Percentiles rank a stretch among this genome's conserved stretches.
phyloP scores from a whole-genome alignment of 345 rosid genomes.

The Crucihimalaya himalaica region DNA sequence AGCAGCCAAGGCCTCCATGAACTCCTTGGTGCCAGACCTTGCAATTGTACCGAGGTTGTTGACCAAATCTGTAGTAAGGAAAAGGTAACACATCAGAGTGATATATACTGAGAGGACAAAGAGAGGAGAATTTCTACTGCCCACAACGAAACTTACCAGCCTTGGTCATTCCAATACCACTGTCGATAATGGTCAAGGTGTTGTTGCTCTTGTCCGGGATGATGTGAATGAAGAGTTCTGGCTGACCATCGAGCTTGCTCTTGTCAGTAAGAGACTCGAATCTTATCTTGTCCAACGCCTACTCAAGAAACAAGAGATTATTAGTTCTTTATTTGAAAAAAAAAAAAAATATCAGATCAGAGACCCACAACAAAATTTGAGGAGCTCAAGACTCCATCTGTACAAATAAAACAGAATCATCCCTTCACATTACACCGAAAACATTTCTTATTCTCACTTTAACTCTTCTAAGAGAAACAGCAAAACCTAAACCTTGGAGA shows the following conservation, averaged over 20 bases:
- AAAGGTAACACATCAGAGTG: not conserved
- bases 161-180: slow-evolving; percentile 89
- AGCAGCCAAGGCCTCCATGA: slow-evolving; percentile 86
- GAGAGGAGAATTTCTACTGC: not conserved
- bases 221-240: slow-evolving; percentile 80
- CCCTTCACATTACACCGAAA: too few relatives aligned
- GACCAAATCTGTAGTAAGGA: slow-evolving; percentile 61
- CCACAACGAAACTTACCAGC: slow-evolving; percentile 54
- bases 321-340: not conserved
- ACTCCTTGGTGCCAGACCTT: slow-evolving; percentile 87
- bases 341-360: not conserved
- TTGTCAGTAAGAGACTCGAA: slow-evolving; percentile 86
- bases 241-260: slow-evolving; percentile 81
- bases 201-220: slow-evolving; percentile 78
- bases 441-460: too few relatives aligned
- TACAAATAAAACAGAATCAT: too few relatives aligned
- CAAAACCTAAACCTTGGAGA: not conserved
- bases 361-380: not conserved
- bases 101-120: too few relatives aligned
- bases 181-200: slow-evolving; percentile 65
- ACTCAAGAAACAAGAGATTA: not conserved
- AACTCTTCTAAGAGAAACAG: not conserved
- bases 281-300: slow-evolving; percentile 85
- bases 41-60: slow-evolving; percentile 90
- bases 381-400: not conserved